Evolutionary conservation across 306 rosid genomes (phyloP), one percentile per base, ranked within the genome.

Genomic region (Glycine soja): DNA sequence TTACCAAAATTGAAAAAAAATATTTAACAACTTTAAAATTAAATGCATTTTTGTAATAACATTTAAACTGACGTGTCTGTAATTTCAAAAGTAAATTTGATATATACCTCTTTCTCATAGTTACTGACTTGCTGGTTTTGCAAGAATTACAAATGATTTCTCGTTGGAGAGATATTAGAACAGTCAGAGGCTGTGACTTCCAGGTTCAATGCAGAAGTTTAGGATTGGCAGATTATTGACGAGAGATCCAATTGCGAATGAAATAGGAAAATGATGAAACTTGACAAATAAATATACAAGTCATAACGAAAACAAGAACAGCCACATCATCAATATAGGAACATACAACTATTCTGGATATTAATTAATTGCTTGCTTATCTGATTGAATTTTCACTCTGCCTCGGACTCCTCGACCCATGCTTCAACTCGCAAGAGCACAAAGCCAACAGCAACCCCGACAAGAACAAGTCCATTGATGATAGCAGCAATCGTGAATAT

Each of bases 401-500:
- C 19, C 54, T 75, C 81, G 14, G 79, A 46, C 47, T 80, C 88
- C 77, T 81, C 88, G 0, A 77, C 46, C 70, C 56, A 76, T 6
- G 88, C 88, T 77, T 85, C 88, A 40, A 85, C 3, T 36, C 82
- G 79, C 1, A 85, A 77, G 70, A 85, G 88, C 9, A 85, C 70
- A 70, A 85, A 85, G 0, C 88, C 86, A 81, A 77, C 83, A 0
- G 86, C 88, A 72, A 83, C 86, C 16, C 86, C 86, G 18, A 83
- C 70, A 5, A 77, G 86, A 77, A 72, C 79, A 54, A 83, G 83
- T 2, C 80, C 86, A 43, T 83, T 83, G 43, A 83, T 78, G 18
- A 78, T 64, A 14, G 70, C 54, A 64, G 86, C 82, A 72, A 83
- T 83, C 0, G 50, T 66, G 80, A 83, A 83, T 42, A 83, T 83